A percentile compares a stretch with the other conserved stretches of the same genome.
Evolutionary conservation across 2,329 filamentous ascomycete species (phyloP).

Genomic region (Botrytis cinerea): DNA sequence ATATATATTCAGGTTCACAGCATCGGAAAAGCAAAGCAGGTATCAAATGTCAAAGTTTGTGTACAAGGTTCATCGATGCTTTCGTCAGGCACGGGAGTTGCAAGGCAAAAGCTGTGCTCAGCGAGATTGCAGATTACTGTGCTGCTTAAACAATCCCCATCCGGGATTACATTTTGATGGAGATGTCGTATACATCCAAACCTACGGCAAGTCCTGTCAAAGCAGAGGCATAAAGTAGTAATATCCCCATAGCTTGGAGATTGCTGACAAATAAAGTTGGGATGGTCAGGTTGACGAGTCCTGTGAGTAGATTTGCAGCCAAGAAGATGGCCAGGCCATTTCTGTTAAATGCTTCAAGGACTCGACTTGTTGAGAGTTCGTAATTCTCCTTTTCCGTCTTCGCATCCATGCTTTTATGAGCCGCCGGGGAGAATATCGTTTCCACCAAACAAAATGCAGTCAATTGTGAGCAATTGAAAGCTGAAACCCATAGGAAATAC

Average conservation of each 20-base stretch:
- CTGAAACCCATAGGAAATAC: conserved; percentile 89
- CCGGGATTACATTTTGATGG: conserved; percentile 23
- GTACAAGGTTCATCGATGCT: conserved; percentile 16
- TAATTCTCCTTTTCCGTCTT: conserved; percentile 65
- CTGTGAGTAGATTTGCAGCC: conserved; percentile 85
- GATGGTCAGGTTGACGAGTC: conserved; percentile 82
- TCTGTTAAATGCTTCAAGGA: conserved; percentile 83
- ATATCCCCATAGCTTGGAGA: conserved; percentile 67
- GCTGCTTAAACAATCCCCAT: not conserved
- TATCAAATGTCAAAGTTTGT: conserved; percentile 4
- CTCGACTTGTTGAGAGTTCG: conserved; percentile 70
- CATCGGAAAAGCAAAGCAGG: not conserved
- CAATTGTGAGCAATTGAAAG: conserved; percentile 86
- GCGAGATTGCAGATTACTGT: conserved; percentile 15
- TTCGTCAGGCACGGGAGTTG: not conserved
- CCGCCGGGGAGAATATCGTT: conserved; percentile 71
- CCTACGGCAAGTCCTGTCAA: conserved; percentile 68
- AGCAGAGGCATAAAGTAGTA: conserved; percentile 70
- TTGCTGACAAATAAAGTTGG: conserved; percentile 74
- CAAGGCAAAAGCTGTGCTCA: conserved; percentile 7
- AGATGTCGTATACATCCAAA: conserved; percentile 51
- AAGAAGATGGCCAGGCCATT: conserved; percentile 87
- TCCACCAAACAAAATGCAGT: conserved; percentile 78
- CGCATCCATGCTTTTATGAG: conserved; percentile 54
- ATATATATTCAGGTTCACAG: not conserved